phyloP scores from a whole-genome alignment of 169 alveolate species.

The Plasmodium blacklocki region DNA sequence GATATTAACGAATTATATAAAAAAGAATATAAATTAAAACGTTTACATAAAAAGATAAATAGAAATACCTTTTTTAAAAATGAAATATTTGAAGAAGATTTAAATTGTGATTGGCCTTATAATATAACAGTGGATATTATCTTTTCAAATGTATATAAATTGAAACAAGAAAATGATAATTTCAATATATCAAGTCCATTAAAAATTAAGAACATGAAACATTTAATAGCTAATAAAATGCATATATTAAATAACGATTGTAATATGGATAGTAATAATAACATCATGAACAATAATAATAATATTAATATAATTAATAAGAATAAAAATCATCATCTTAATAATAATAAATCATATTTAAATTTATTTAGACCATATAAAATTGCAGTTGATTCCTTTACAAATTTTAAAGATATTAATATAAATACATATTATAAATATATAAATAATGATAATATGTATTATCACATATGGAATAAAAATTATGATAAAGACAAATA shows the following conservation, averaged over 20 bases:
- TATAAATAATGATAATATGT: slow-evolving; percentile 30
- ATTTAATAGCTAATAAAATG: slow-evolving; percentile 51
- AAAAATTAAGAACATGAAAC: slow-evolving; percentile 51
- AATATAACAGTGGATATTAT: slow-evolving; percentile 38
- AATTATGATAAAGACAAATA: slow-evolving; percentile 28
- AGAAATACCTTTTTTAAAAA: slow-evolving; percentile 4
- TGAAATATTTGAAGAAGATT: slow-evolving; percentile 25
- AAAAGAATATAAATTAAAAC: slow-evolving; percentile 13
- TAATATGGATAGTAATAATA: not conserved
- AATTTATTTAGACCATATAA: slow-evolving; percentile 38
- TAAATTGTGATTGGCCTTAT: slow-evolving; percentile 56
- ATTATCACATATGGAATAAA: slow-evolving; percentile 54
- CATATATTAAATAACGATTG: slow-evolving; percentile 11
- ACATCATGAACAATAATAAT: not conserved
- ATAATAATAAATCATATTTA: slow-evolving; percentile 2
- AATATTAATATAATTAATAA: not conserved
- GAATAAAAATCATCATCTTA: too few relatives aligned
- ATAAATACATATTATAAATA: slow-evolving; percentile 39
- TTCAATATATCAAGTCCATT: slow-evolving; percentile 11
- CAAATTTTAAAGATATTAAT: slow-evolving; percentile 18
- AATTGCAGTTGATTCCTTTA: slow-evolving; percentile 14
- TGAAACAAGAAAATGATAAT: slow-evolving; percentile 35
- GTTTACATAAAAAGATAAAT: slow-evolving; percentile 3
- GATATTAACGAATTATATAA: slow-evolving; percentile 8
- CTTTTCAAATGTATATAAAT: slow-evolving; percentile 31